Base-by-base conservation (phyloP, 1,284 basidiomycete genomes). In the Sanghuangporus weigelae region DNA sequence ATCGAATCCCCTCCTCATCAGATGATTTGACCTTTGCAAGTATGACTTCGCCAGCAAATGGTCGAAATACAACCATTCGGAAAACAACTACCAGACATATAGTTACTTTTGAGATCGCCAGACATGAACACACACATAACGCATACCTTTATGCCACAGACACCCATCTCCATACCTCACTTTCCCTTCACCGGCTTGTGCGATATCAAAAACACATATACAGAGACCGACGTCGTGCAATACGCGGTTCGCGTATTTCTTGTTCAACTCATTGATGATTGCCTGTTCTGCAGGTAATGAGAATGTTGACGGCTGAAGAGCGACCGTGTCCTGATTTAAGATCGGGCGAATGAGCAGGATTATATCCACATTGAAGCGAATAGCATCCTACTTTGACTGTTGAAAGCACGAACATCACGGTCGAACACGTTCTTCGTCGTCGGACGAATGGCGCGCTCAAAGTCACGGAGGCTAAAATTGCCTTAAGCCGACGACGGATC, bases 141-240 rank as follows among this genome's bases (percentile, higher is more conserved):
- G 26, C 84, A 69, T 62, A 94, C 95, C 86, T 81, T 93, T 94
- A 74, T 98, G 95, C 87, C 94, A 98, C 71, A 96, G 79, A 72
- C 89, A 89, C 0, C 96, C 96, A 74, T 99, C 96, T 0, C 96
- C 96, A 73, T 96, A 97, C 35, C 95, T 83, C 10, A 98, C 89
- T 67, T 91, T 95, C 2, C 96, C 96, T 71, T 98, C 95, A 10
- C 93, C 89, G 1, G 88, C 90, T 68, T 92, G 85, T 0, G 89
- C 80, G 26, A 98, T 77, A 73, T 98, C 96, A 67, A 94, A 96
- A 0, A 95, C 85, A 60, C 87, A 90, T 61, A 98, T 84, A 69
- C 93, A 95, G 16, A 98, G 82, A 0, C 96, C 96, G 57, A 96
- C 90, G 67, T 94, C 90, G 68, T 94, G 91, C n/a, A 98, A 79